A percentile compares a stretch with the other conserved stretches of the same genome.
phyloP scores from a whole-genome alignment of 305 asterid genomes.

The Salvia sclarea region DNA sequence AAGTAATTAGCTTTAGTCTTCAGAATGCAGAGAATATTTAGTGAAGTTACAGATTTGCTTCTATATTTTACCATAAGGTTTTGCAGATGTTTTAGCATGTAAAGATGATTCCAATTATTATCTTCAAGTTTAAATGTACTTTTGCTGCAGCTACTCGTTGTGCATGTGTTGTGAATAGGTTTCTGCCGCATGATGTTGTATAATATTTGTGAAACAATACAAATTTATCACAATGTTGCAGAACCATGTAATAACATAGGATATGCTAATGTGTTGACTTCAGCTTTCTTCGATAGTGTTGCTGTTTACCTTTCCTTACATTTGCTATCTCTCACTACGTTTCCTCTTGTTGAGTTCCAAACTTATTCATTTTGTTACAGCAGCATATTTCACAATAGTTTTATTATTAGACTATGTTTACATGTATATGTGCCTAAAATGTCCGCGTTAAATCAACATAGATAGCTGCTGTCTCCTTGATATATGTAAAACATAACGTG shows the following conservation, averaged over 20 bases:
- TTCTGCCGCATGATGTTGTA: constrained; percentile 6
- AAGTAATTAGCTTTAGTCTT: background rate
- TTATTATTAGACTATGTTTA: background rate
- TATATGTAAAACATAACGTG: background rate
- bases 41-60: too few relatives aligned
- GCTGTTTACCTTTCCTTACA: background rate
- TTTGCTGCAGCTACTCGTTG: constrained; percentile 18
- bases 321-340: background rate
- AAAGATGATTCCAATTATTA: background rate
- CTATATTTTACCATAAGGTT: background rate
- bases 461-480: background rate
- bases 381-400: background rate
- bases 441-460: background rate
- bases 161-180: background rate
- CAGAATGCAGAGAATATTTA: background rate
- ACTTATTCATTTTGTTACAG: background rate
- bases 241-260: constrained; percentile 3
- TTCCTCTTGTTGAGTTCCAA: constrained; percentile 1
- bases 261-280: constrained; percentile 14
- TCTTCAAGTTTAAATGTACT: background rate
- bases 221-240: background rate
- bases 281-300: background rate
- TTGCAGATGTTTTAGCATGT: background rate
- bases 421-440: background rate
- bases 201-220: background rate